Percentiles rank a stretch among this genome's conserved stretches.
Conservation (phyloP, 2,329 filamentous ascomycete species). For the Calcarisporium arbuscula region DNA sequence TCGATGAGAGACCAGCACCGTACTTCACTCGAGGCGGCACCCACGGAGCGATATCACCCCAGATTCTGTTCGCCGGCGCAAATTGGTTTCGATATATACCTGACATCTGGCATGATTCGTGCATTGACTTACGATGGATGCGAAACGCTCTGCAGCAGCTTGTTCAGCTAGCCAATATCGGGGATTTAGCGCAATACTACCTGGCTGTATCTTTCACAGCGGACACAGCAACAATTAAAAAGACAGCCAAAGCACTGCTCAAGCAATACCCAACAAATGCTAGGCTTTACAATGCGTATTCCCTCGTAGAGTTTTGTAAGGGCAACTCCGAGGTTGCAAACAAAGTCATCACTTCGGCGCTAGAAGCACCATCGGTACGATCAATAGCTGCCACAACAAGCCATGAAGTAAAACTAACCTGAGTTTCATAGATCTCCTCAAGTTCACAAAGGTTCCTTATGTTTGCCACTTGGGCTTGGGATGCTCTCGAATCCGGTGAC, state of each 20-base stretch:
- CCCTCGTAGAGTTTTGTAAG: constrained; percentile 59
- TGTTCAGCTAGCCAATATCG: constrained; percentile 31
- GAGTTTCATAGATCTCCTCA: constrained; percentile 10
- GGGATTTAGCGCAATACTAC: constrained; percentile 57
- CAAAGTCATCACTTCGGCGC: constrained; percentile 61
- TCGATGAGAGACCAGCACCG: constrained; percentile 17
- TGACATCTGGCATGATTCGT: constrained; percentile 14
- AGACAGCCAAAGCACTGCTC: constrained; percentile 66
- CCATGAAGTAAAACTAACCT: constrained; percentile 7
- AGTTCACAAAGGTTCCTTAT: constrained; percentile 30
- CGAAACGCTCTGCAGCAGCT: constrained; percentile 52
- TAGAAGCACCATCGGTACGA: constrained; percentile 32
- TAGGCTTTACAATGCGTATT: constrained; percentile 72
- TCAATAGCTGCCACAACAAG: background rate
- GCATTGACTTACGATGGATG: constrained; percentile 40
- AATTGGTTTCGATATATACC: constrained; percentile 39
- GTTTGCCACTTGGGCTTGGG: constrained; percentile 61
- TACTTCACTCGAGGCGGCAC: constrained; percentile 23
- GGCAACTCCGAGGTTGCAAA: constrained; percentile 52
- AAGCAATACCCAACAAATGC: constrained; percentile 59
- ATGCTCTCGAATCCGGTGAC: constrained; percentile 44
- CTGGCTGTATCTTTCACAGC: constrained; percentile 59
- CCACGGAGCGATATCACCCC: constrained; percentile 30
- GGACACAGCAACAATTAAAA: constrained; percentile 52
- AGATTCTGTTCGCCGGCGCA: constrained; percentile 46